Base-by-base conservation (phyloP, 352 stramenopile species). In the Phytophthora colocasiae region DNA sequence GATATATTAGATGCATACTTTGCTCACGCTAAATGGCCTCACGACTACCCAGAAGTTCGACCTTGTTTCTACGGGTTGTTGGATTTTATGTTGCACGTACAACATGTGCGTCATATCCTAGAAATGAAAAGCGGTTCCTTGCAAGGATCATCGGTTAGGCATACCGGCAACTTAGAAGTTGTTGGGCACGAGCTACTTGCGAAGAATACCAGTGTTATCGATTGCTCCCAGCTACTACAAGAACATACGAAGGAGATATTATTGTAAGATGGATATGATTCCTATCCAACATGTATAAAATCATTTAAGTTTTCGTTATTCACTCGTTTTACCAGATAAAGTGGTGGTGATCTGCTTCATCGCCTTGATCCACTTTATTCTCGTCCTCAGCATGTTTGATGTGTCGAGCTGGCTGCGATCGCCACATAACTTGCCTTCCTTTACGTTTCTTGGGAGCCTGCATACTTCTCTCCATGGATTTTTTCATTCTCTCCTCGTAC, bases 401-500 rank as follows among this genome's bases (percentile, higher is more conserved):
- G 29, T 94, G 83, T 6, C 89, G 84, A 61, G 82, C 75, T 2
- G 92, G 90, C 49, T 92, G 83, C 24, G 87, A 97, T 41, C 93
- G 81, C 85, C 87, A 97, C 95, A 98, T 98, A 39, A 98, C 87
- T 63, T 96, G 92, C 11, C 93, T 83, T 0, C 91, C 93, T 44
- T 93, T 96, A 38, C 92, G 89, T 59, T 98, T 98, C 72, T 98
- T 97, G 11, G 92, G 92, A 6, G 94, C 90, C 65, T 98, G 91
- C 83, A 98, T 94, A 48, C 87, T 96, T 19, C 94, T 75, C 77
- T 97, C 89, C 81, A 98, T 97, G 12, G 91, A 96, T 63, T 97
- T 97, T 63, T 96, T 93, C 81, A 98, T 97, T 57, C 93, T 80
- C 66, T 98, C 92, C 58, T 98, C 89, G 75, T 98, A 96, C 83